Evolutionary conservation across 176 grass and related monocot genomes (phyloP), one percentile per base, ranked within the genome.

Genomic region (Stipa capillata): DNA sequence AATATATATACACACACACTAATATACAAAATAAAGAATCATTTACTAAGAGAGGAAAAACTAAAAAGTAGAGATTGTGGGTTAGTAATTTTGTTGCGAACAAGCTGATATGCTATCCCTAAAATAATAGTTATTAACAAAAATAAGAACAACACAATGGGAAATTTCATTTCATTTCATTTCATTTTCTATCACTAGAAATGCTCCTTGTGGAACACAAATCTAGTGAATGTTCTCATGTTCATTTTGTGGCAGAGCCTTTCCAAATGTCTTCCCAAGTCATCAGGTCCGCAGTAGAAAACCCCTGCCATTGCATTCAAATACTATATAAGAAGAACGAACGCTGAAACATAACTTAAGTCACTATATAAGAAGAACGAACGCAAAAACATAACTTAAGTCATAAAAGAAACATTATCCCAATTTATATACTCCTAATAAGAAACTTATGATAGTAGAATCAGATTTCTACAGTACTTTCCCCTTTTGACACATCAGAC

Each of bases 151-250:
- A 52, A 73, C 11, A 52, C n/a, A n/a, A n/a, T n/a, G 6, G 45
- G 2, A 41, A 68, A 9, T 69, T 1, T 0, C 17, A 39, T 24
- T 34, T 34, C 8, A 9, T 61, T 29, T 13, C 11, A 15, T 31
- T 18, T 12, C 1, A 8, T 35, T 71, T 50, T n/a, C 58, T 65
- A 34, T 41, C 28, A n/a, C 45, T 67, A 90, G 54, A 82, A 90
- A 53, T 68, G 83, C 44, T 90, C 83, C 58, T 90, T 90, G 78
- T 90, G 88, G 56, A 90, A 86, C 24, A 90, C 78, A 90, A 90
- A 90, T 86, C 73, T 66, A 9, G 88, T 79, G 25, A 63, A 73
- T 40, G 79, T 86, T 53, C 62, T 82, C 23, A 24, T 68, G 39
- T 60, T 90, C 65, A 85, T 82, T 60, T 79, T 50, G 40, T 90